Conservation (phyloP, 129 eudicot genomes). For the Pittosporum tobira region DNA sequence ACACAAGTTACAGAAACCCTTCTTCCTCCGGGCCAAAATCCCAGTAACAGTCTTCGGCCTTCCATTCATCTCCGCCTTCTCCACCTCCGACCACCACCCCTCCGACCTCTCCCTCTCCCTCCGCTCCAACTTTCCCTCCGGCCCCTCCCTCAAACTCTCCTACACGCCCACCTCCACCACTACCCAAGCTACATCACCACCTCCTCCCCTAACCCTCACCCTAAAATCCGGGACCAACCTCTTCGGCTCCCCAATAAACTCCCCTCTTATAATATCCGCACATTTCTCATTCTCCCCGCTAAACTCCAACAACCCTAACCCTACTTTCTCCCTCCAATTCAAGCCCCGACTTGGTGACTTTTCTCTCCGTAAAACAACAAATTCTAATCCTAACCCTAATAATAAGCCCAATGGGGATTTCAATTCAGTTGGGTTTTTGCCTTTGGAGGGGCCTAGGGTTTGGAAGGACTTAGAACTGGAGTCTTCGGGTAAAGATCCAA, state of each 20-base stretch:
- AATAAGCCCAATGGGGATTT: conserved; percentile 7
- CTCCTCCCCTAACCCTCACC: conserved; percentile 42
- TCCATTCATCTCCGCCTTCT: conserved; percentile 72
- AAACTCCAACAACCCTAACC: conserved; percentile 36
- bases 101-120: conserved; percentile 65
- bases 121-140: conserved; percentile 66
- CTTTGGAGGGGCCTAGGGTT: conserved; percentile 32
- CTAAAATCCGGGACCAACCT: conserved; percentile 68
- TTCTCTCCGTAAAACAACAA: conserved; percentile 56
- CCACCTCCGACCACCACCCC: conserved; percentile 62
- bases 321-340: conserved; percentile 57
- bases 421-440: conserved; percentile 42
- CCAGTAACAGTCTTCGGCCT: conserved; percentile 70
- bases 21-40: conserved; percentile 73
- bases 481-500: conserved; percentile 22
- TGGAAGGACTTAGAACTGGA: conserved; percentile 50
- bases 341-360: conserved; percentile 77
- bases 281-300: conserved; percentile 54
- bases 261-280: conserved; percentile 73
- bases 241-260: conserved; percentile 69
- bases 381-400: conserved; percentile 11
- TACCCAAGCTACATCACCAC: conserved; percentile 17
- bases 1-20: conserved; percentile 19
- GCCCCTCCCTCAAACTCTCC: conserved; percentile 81
- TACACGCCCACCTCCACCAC: conserved; percentile 49